Conservation (phyloP, 768 basidiomycete species). For the Termitomyces eurrhizus region DNA sequence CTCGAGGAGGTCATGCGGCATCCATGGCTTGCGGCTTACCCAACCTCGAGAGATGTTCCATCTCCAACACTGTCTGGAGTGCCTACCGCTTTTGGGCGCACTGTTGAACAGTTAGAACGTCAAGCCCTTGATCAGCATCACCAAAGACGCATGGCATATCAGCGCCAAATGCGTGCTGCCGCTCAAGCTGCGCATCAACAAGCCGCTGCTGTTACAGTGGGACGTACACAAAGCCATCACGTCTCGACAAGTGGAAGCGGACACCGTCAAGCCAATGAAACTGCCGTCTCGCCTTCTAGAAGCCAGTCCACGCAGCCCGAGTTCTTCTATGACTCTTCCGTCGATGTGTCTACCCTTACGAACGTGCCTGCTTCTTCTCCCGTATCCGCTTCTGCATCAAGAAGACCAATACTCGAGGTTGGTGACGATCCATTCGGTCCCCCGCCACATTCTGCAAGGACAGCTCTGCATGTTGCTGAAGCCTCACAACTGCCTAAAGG, state of each 20-base stretch:
- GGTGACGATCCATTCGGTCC: conserved; percentile 77
- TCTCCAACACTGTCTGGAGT: conserved; percentile 21
- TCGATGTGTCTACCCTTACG: conserved; percentile 42
- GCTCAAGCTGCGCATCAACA: conserved; percentile 28
- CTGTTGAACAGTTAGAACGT: conserved; percentile 75
- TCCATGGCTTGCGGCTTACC: conserved; percentile 75
- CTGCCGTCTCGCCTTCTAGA: conserved; percentile 21
- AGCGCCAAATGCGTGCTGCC: conserved; percentile 69
- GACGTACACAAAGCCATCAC: conserved; percentile 53
- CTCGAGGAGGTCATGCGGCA: conserved; percentile 82
- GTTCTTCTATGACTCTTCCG: conserved; percentile 70
- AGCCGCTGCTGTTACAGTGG: conserved; percentile 18
- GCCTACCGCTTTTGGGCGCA: conserved; percentile 53
- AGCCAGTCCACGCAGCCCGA: conserved; percentile 67
- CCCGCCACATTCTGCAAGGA: conserved; percentile 24
- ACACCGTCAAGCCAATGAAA: conserved; percentile 24
- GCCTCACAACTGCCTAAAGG: conserved; percentile 25
- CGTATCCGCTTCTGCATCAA: conserved; percentile 20
- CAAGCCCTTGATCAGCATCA: conserved; percentile 83
- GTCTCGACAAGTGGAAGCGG: conserved; percentile 34
- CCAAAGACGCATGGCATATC: conserved; percentile 76
- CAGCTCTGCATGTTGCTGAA: conserved; percentile 11
- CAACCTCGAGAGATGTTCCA: conserved; percentile 25
- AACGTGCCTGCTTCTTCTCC: conserved; percentile 26
- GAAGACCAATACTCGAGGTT: conserved; percentile 30